These are phyloP conservation scores for Phycomyces nitens DNA, from an alignment of 192 early-diverging fungal genomes.

Conservation along the genomic window DNA sequence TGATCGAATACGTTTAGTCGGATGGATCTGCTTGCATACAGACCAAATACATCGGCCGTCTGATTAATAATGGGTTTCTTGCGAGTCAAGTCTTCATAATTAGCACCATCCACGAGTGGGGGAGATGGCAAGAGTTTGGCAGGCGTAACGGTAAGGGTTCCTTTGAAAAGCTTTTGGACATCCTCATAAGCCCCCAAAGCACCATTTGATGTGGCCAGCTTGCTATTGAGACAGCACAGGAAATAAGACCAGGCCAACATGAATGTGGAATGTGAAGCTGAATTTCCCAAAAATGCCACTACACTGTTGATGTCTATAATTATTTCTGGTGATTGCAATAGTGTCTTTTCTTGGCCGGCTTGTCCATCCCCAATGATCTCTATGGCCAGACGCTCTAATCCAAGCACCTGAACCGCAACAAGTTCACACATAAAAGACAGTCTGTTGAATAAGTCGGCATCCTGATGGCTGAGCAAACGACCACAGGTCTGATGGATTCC, in stretches of 20 bases:
- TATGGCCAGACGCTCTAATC: slow-evolving; percentile 23
- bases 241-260: slow-evolving; percentile 47
- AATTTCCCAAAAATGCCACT: slow-evolving; percentile 27
- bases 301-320: slow-evolving; percentile 31
- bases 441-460: slow-evolving; percentile 23
- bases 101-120: neutral
- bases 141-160: neutral
- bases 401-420: slow-evolving; percentile 33
- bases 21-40: slow-evolving; percentile 16
- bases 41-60: slow-evolving; percentile 11
- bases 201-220: slow-evolving; percentile 2
- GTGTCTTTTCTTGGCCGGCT: slow-evolving; percentile 10
- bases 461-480: slow-evolving; percentile 31
- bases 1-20: slow-evolving; percentile 19
- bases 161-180: slow-evolving; percentile 10
- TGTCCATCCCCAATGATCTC: slow-evolving; percentile 3
- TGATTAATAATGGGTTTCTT: slow-evolving; percentile 14
- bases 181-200: neutral
- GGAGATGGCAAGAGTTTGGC: neutral
- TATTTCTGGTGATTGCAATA: slow-evolving; percentile 26
- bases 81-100: neutral
- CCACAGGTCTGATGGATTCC: slow-evolving; percentile 33
- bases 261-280: slow-evolving; percentile 33
- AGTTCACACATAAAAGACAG: slow-evolving; percentile 32
- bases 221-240: slow-evolving; percentile 12